Conservation (phyloP, 164 flowering plant species). For the Berberis vulgaris region DNA sequence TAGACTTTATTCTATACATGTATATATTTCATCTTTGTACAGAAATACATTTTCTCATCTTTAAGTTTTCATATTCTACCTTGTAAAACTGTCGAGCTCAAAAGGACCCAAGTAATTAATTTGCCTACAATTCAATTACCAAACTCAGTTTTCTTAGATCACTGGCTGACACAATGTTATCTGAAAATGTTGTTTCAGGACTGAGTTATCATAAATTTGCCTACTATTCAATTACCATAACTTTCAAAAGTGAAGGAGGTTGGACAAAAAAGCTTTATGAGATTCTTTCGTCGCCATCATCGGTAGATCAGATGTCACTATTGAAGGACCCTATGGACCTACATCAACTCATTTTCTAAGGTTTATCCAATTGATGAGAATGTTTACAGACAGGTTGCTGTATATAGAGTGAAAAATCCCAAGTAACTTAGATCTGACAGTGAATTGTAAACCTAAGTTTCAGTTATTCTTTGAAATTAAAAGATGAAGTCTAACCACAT, state of each 20-base stretch:
- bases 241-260: constrained; percentile 41
- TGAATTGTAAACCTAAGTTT: too few relatives aligned
- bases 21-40: too few relatives aligned
- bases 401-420: too few relatives aligned
- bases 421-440: too few relatives aligned
- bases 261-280: constrained; percentile 63
- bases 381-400: too few relatives aligned
- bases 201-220: constrained; percentile 31
- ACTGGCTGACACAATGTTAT: not conserved
- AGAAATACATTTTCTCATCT: too few relatives aligned
- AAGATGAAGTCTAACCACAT: too few relatives aligned
- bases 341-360: constrained; percentile 47
- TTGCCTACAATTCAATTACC: not conserved
- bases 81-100: constrained; percentile 60
- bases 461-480: too few relatives aligned
- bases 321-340: constrained; percentile 95
- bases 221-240: constrained; percentile 44
- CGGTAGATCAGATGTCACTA: constrained; percentile 39
- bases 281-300: constrained; percentile 32
- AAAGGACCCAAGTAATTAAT: constrained; percentile 40
- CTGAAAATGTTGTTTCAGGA: constrained; percentile 16
- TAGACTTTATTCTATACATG: too few relatives aligned
- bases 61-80: constrained; percentile 41
- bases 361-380: constrained; percentile 14
- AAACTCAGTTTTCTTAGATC: not conserved